A percentile compares a stretch with the other conserved stretches of the same genome.
These are phyloP conservation scores for Akanthomyces muscarius DNA, from an alignment of 2,329 filamentous ascomycete species.

Conservation along the genomic window DNA sequence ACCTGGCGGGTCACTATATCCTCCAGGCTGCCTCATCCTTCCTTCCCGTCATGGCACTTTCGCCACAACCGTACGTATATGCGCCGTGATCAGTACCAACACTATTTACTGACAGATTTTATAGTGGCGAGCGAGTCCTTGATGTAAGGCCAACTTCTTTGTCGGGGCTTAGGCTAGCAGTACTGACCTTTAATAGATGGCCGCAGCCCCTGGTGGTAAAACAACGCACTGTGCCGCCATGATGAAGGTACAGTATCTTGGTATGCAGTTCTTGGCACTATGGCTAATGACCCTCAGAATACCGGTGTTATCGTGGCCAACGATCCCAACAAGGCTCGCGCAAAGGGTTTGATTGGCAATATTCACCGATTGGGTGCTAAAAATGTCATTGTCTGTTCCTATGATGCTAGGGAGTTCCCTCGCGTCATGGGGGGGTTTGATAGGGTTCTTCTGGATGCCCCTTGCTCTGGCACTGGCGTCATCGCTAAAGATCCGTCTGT, in stretches of 20 bases:
- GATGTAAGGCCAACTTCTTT: slow-evolving; percentile 44
- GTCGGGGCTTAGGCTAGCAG: not conserved
- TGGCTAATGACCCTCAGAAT: slow-evolving; percentile 46
- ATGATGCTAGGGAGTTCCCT: slow-evolving; percentile 91
- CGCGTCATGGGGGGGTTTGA: slow-evolving; percentile 95
- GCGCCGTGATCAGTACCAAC: not conserved
- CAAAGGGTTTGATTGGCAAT: slow-evolving; percentile 97
- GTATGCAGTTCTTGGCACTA: not conserved
- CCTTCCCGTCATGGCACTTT: slow-evolving; percentile 94
- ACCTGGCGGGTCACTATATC: slow-evolving; percentile 96
- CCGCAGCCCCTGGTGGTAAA: slow-evolving; percentile 91
- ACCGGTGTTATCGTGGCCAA: slow-evolving; percentile 95
- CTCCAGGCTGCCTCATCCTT: slow-evolving; percentile 95
- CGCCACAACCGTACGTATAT: slow-evolving; percentile 70
- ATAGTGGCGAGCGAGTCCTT: slow-evolving; percentile 66
- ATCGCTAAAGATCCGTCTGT: slow-evolving; percentile 95
- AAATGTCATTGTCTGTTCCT: slow-evolving; percentile 93
- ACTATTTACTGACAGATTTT: not conserved
- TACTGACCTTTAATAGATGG: slow-evolving; percentile 51
- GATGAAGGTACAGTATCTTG: slow-evolving; percentile 54
- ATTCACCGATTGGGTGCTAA: slow-evolving; percentile 90
- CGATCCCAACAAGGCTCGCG: slow-evolving; percentile 87
- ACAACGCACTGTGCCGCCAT: slow-evolving; percentile 93
- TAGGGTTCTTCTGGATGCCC: slow-evolving; percentile 87
- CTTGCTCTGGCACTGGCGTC: slow-evolving; percentile 94